Conservation (phyloP, 805 yeast species). For the Starmerella tilneyi region DNA sequence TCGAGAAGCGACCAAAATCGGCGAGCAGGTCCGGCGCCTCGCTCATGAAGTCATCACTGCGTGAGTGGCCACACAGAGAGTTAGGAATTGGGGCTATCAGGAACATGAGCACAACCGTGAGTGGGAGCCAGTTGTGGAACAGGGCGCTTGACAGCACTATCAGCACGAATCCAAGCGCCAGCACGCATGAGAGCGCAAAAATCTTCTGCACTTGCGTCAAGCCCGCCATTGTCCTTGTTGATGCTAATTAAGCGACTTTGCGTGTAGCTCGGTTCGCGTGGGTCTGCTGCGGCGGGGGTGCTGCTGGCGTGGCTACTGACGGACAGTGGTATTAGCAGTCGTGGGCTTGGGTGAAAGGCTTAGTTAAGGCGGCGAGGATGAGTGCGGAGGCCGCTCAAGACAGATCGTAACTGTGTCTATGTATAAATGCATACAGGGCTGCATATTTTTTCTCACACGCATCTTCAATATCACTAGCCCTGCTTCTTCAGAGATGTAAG, state of each 20-base stretch:
- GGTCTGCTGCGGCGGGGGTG: neutral
- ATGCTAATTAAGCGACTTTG: no score
- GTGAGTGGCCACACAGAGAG: conserved; percentile 42
- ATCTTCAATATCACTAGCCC: no score
- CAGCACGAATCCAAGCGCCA: conserved; percentile 82
- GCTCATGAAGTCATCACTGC: conserved; percentile 53
- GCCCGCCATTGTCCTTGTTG: no score
- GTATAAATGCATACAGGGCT: no score
- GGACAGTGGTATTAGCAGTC: no score
- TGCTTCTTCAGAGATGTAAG: no score
- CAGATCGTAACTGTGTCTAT: no score
- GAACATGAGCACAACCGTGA: conserved; percentile 59
- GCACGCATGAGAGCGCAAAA: conserved; percentile 61
- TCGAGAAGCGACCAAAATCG: conserved; percentile 68
- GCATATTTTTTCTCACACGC: no score
- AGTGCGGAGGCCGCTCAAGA: no score
- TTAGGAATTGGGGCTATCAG: conserved; percentile 65
- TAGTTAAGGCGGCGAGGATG: neutral
- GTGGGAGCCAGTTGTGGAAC: conserved; percentile 84
- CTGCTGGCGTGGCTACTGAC: neutral
- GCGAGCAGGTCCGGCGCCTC: conserved; percentile 42
- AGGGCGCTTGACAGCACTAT: conserved; percentile 82
- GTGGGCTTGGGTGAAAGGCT: neutral
- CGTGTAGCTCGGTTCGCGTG: no score
- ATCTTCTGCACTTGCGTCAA: conserved; percentile 63